Evolutionary conservation across 768 basidiomycete genomes (phyloP), one percentile per base, ranked within the genome.

Genomic region (Mycena galericulata): DNA sequence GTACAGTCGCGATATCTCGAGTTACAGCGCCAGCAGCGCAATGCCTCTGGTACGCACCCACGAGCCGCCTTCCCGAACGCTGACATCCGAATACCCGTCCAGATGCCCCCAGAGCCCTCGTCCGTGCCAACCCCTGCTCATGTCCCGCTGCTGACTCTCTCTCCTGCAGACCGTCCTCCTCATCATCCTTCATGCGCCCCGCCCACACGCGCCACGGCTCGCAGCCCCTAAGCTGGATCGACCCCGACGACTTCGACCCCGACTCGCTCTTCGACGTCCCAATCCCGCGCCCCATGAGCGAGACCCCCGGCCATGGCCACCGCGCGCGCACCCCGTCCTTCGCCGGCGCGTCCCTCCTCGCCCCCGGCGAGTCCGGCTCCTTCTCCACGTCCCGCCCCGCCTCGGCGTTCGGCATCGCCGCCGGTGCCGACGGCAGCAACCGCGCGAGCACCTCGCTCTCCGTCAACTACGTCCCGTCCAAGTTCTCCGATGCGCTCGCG

Each of bases 41-140:
- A 58, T 68, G 56, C 68, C 62, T 11, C 60, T 64, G 68, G 67
- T 69, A 50, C 17, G 62, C n/a, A n/a, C n/a, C n/a, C n/a, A n/a
- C n/a, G 24, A 26, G 11, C 24, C 12, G 3, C 20, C n/a, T 24
- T 14, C 17, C 20, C 29, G 22, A 22, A 10, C 20, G 22, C 55
- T 62, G 8, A 54, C 34, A 14, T 46, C n/a, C 38, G 14, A 10
- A 22, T 22, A 14, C 40, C 20, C n/a, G n/a, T n/a, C 12, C 22
- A 65, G 62, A 65, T 69, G 43, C 27, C 62, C 36, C 2, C 41
- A 20, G 49, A 34, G 11, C 61, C 20, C 46, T 29, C 68, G 62
- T 65, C 22, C 41, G 57, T 69, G 20, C 53, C 29, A 38, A 11
- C 27, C 27, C 40, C 32, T 12, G 53, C 29, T 30, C 15, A 34